Conservation (phyloP, 805 yeast genomes). For the Hemisphaericaspora nanyangensis region DNA sequence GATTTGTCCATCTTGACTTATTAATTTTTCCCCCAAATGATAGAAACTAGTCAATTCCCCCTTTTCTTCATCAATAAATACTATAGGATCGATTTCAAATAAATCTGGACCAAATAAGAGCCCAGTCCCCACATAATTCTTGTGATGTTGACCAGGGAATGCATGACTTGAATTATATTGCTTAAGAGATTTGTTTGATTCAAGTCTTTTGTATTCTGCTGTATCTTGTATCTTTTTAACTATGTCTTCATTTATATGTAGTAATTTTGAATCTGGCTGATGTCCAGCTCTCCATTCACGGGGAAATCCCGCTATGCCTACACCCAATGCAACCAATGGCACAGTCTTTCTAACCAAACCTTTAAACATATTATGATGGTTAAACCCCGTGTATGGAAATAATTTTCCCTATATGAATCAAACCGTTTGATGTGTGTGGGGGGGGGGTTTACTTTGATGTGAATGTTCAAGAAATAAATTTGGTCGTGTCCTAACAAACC, state of each 20-base stretch:
- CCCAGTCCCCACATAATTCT: conserved; percentile 69
- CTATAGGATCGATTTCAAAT: conserved; percentile 72
- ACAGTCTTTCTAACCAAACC: conserved; percentile 21
- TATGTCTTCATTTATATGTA: conserved; percentile 17
- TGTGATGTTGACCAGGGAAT: conserved; percentile 56
- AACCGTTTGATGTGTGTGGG: too few species aligned
- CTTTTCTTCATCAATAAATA: conserved; percentile 47
- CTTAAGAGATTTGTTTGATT: conserved; percentile 10
- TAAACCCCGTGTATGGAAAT: too few species aligned
- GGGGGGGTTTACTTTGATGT: neutral
- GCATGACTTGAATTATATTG: conserved; percentile 13
- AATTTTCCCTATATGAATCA: too few species aligned
- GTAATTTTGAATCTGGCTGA: conserved; percentile 9
- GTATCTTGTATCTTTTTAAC: conserved; percentile 16
- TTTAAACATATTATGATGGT: conserved; percentile 24
- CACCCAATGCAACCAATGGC: conserved; percentile 29
- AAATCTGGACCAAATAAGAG: conserved; percentile 63
- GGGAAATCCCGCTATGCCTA: conserved; percentile 27
- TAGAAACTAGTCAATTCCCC: conserved; percentile 61
- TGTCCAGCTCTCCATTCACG: conserved; percentile 16
- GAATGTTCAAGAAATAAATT: too few species aligned
- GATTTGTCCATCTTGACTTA: conserved; percentile 68
- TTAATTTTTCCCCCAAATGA: conserved; percentile 63
- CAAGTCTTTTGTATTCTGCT: conserved; percentile 16
- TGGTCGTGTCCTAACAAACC: neutral